Evolutionary conservation across 2,329 filamentous ascomycete genomes (phyloP).

Genomic region (Exserohilum turcica): DNA sequence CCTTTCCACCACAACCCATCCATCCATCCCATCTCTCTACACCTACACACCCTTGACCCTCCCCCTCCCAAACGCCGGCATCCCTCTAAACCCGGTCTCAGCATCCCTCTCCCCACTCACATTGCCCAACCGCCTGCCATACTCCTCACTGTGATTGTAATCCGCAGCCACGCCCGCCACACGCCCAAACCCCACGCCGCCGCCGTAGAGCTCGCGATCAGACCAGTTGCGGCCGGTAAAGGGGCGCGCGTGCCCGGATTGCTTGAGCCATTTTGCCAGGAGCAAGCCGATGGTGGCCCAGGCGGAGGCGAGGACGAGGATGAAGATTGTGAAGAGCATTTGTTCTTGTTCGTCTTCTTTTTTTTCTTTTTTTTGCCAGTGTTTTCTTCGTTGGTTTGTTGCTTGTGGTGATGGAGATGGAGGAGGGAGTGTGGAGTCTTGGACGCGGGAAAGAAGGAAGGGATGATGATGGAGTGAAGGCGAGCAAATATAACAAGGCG

Average conservation of each 20-base stretch:
- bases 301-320: conserved; percentile 22
- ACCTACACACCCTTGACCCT: conserved; percentile 24
- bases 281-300: conserved; percentile 25
- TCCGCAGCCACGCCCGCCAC: background rate
- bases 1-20: no score
- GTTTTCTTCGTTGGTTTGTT: no score
- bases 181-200: conserved; percentile 20
- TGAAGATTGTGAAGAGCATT: conserved; percentile 20
- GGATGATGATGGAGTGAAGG: no score
- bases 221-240: conserved; percentile 15
- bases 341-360: background rate
- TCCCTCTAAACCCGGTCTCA: no score
- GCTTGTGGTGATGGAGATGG: no score
- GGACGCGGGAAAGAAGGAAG: no score
- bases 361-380: no score
- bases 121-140: background rate
- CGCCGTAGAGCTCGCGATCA: conserved; percentile 13
- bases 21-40: background rate
- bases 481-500: no score
- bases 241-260: conserved; percentile 20
- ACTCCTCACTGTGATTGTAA: no score
- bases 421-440: no score
- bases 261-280: conserved; percentile 27
- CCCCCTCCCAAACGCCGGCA: conserved; percentile 20
- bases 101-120: conserved; percentile 5